Evolutionary conservation across 192 early-diverging fungal species (phyloP).

Genomic region (Coemansia sp.): DNA sequence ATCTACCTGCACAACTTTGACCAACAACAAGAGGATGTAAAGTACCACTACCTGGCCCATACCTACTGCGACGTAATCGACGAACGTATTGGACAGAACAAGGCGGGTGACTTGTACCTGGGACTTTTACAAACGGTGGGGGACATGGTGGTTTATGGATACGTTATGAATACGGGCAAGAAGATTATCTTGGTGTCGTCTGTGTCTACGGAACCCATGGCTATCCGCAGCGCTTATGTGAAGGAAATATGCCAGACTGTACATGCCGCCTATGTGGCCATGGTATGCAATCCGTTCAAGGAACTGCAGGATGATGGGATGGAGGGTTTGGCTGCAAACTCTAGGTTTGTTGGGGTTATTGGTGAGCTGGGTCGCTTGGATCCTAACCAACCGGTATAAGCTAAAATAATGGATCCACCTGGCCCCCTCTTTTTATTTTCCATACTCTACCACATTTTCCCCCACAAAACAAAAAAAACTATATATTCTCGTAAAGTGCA

Average conservation of each 20-base stretch:
- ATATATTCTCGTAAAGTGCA: too few species aligned
- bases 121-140: constrained; percentile 86
- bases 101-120: constrained; percentile 71
- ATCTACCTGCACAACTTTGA: constrained; percentile 78
- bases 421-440: background rate
- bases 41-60: constrained; percentile 88
- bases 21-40: constrained; percentile 65
- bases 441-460: background rate
- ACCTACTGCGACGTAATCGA: constrained; percentile 89
- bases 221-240: constrained; percentile 67
- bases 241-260: constrained; percentile 70
- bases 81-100: constrained; percentile 31
- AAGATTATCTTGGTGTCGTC: constrained; percentile 66
- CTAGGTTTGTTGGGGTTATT: constrained; percentile 4
- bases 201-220: constrained; percentile 70
- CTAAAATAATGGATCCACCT: too few species aligned
- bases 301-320: constrained; percentile 41
- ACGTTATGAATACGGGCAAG: constrained; percentile 80
- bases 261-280: constrained; percentile 73
- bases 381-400: background rate
- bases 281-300: constrained; percentile 85
- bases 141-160: constrained; percentile 86
- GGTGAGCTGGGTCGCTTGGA: background rate
- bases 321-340: too few species aligned
- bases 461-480: background rate